Evolutionary conservation across 2,329 filamentous ascomycete species (phyloP), one percentile per base, ranked within the genome.

Genomic region (Conoideocrella luteorostrata): DNA sequence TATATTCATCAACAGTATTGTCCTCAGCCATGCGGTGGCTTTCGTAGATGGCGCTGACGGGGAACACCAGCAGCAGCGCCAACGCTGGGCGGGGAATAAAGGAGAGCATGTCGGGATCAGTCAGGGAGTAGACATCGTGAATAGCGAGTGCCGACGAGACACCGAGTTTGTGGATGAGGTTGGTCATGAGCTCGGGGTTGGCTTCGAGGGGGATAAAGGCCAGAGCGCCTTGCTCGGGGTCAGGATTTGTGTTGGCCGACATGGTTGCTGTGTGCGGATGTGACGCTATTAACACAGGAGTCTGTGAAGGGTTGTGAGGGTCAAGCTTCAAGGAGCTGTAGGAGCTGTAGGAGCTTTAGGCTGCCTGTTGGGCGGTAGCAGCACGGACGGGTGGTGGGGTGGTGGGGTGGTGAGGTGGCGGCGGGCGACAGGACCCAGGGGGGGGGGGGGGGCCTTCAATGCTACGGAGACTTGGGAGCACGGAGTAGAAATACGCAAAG

Each of bases 91-190:
- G 86, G 0, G 93, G 90, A 30, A 97, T 80, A 65, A 95, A 89
- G 48, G 81, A 78, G 41, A 97, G 80, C 30, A 96, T 77, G 41
- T 89, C 82, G 0, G 86, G 82, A 41, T 97, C 90, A 51, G 86
- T 84, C 58, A 97, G 83, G 53, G 84, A 90, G 76, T 84, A 96
- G 63, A 97, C 88, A 66, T 97, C 91, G 72, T 94, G 84, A 67
- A 95, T 83, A 56, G 79, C 74, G 36, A 97, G 76, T 21, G 76
- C 72, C n/a, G 68, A 59, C n/a, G 86, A 85, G 44, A 97, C 80
- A 50, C 91, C 91, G 21, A 97, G 85, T 54, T 81, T 80, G 69
- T 86, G 86, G 39, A 94, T 78, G 28, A 97, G 82, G 34, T 74
- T 69, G 43, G 82, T 90, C 82, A 97, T 93, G 24, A 96, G 81